phyloP scores from a whole-genome alignment of 331 rosid genomes.

The Quercus phellos region DNA sequence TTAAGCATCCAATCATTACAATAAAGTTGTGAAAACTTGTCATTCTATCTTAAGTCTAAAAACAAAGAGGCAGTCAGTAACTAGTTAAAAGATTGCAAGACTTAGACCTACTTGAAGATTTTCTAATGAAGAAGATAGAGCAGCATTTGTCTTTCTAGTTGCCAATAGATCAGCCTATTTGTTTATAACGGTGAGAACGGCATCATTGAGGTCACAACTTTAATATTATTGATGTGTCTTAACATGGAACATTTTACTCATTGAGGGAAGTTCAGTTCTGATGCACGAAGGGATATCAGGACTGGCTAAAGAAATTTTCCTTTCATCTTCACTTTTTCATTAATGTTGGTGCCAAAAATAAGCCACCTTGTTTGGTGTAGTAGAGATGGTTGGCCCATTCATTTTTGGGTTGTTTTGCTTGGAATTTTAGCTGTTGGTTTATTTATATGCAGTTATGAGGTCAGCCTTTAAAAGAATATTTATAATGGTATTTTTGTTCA shows the following conservation, averaged over 20 bases:
- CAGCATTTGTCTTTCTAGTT: neutral
- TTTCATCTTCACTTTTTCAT: neutral
- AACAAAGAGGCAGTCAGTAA: neutral
- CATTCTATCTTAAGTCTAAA: neutral
- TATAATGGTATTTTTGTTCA: neutral
- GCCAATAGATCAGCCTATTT: neutral
- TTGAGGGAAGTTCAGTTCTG: neutral
- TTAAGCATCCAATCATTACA: neutral
- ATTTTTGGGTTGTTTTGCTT: neutral
- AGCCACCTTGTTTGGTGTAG: neutral
- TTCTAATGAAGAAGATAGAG: neutral
- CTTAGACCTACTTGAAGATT: neutral
- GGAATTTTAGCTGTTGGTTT: neutral
- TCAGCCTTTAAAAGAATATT: neutral
- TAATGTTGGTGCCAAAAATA: neutral
- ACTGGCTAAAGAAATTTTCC: neutral
- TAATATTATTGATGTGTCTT: slow-evolving; percentile 18
- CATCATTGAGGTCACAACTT: neutral
- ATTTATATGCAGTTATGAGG: slow-evolving; percentile 11
- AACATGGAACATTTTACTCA: neutral
- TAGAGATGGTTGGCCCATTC: neutral
- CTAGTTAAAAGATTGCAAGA: slow-evolving; percentile 6
- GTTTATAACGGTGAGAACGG: neutral
- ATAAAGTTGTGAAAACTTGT: neutral
- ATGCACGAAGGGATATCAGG: neutral